Evolutionary conservation across 108 stramenopile genomes (phyloP).

Genomic region (Cyclotella choctawhatcheeana): DNA sequence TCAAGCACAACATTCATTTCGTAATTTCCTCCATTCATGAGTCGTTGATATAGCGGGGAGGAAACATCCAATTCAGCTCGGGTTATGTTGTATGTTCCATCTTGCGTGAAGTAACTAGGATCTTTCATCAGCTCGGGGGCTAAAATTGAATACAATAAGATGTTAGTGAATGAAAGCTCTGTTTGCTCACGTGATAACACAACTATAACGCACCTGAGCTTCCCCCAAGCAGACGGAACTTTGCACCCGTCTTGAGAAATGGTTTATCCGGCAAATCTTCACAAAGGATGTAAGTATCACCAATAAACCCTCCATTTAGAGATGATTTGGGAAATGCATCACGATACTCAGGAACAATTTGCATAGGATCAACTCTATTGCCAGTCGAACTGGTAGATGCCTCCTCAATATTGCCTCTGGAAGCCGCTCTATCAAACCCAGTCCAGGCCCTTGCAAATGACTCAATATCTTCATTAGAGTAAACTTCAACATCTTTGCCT

Average conservation of each 20-base stretch:
- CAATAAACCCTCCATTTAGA: slow-evolving; percentile 59
- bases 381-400: neutral
- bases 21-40: slow-evolving; percentile 34
- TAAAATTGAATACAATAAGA: neutral
- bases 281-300: slow-evolving; percentile 74
- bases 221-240: slow-evolving; percentile 59
- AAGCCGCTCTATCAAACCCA: slow-evolving; percentile 51
- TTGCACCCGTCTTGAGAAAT: slow-evolving; percentile 65
- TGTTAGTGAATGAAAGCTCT: too few species aligned
- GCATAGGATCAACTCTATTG: slow-evolving; percentile 60
- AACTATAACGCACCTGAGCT: slow-evolving; percentile 11
- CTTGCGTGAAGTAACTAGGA: slow-evolving; percentile 14
- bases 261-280: slow-evolving; percentile 54
- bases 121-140: slow-evolving; percentile 46
- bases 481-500: slow-evolving; percentile 51
- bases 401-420: slow-evolving; percentile 59
- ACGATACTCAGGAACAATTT: slow-evolving; percentile 39
- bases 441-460: slow-evolving; percentile 71
- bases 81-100: slow-evolving; percentile 19
- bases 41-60: slow-evolving; percentile 31
- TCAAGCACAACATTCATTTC: slow-evolving; percentile 33
- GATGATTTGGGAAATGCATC: slow-evolving; percentile 77
- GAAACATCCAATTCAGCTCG: slow-evolving; percentile 20
- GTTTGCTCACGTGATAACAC: too few species aligned
- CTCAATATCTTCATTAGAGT: slow-evolving; percentile 79